A percentile compares a stretch with the other conserved stretches of the same genome.
phyloP scores from a whole-genome alignment of 73 alveolate species.

The Stentor roeselii region DNA sequence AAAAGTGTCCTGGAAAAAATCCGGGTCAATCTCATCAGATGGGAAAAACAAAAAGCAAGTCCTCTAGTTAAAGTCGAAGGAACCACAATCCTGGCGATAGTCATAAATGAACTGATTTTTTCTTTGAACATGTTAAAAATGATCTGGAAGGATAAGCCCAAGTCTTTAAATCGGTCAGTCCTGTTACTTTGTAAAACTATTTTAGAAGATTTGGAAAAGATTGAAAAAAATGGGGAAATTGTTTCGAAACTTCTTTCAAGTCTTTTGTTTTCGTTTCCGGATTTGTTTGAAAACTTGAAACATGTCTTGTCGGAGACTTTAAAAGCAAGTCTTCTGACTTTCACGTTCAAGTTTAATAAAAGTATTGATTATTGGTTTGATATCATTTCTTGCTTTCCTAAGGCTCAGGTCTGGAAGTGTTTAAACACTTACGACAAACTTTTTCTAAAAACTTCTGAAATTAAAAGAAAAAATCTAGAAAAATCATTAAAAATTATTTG shows the following conservation, averaged over 20 bases:
- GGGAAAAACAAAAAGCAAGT: not conserved
- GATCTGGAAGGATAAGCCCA: not conserved
- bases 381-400: not conserved
- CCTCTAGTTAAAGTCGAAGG: not conserved
- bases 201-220: not conserved
- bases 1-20: not conserved
- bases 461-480: not conserved
- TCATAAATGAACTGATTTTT: not conserved
- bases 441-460: not conserved
- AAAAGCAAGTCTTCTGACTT: too few relatives aligned
- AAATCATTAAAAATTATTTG: too few relatives aligned
- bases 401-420: not conserved
- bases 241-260: not conserved
- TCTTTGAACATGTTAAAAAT: too few relatives aligned
- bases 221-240: not conserved
- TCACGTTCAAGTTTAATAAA: too few relatives aligned
- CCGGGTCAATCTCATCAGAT: not conserved
- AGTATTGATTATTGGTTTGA: constrained; percentile 3
- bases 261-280: not conserved
- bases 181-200: not conserved
- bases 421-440: not conserved
- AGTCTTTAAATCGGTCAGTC: not conserved
- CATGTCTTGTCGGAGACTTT: not conserved
- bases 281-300: not conserved
- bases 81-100: not conserved